These are phyloP conservation scores for Dendrobium officinale DNA, from an alignment of 106 monocot species.

Conservation along the genomic window DNA sequence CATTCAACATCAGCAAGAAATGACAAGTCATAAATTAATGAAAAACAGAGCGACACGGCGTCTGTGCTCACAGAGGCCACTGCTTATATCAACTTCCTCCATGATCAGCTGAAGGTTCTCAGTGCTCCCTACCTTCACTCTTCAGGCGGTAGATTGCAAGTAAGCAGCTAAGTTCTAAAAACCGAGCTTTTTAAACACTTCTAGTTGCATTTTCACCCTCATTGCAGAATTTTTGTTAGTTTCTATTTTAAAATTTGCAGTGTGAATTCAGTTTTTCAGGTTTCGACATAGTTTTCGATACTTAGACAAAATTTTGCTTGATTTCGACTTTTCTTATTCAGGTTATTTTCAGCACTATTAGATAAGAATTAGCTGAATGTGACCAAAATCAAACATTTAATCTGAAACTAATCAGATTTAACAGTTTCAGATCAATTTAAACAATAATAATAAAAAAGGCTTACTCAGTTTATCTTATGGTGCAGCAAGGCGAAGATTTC, in stretches of 20 bases:
- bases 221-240: too few species aligned
- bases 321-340: too few species aligned
- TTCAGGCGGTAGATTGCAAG: conserved; percentile 10
- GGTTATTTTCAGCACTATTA: too few species aligned
- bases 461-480: background rate
- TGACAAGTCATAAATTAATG: background rate
- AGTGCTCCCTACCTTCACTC: conserved; percentile 27
- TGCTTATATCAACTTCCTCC: conserved; percentile 73
- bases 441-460: background rate
- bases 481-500: conserved; percentile 21
- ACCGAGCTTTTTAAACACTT: too few species aligned
- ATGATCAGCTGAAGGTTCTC: conserved; percentile 55
- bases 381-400: too few species aligned
- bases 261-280: too few species aligned
- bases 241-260: too few species aligned
- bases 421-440: background rate
- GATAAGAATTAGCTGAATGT: too few species aligned
- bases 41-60: conserved; percentile 66
- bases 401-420: too few species aligned
- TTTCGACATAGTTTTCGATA: too few species aligned
- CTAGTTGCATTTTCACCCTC: too few species aligned
- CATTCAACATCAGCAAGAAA: background rate
- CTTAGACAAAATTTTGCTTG: too few species aligned
- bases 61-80: conserved; percentile 73
- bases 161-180: conserved; percentile 4